Percentiles rank a stretch among this genome's conserved stretches.
Conservation (phyloP, 169 alveolate species). For the Neospora caninum region DNA sequence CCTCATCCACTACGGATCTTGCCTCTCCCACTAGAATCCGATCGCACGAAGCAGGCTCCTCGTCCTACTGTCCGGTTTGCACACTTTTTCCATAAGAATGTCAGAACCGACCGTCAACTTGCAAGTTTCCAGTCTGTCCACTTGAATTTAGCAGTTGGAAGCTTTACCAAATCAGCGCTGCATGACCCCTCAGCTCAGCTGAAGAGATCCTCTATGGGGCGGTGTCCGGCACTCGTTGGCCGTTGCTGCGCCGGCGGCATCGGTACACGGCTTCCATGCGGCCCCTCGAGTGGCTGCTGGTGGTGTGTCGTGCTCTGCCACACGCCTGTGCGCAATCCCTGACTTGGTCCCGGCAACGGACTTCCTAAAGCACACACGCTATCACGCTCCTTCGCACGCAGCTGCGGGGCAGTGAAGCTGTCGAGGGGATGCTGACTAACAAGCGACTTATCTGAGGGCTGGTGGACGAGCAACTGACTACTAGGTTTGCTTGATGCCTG, state of each 20-base stretch:
- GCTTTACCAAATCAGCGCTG: neutral
- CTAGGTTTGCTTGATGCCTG: neutral
- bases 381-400: neutral
- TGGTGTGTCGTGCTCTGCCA: neutral
- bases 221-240: neutral
- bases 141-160: neutral
- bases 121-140: no score
- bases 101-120: no score
- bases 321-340: neutral
- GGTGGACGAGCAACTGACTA: neutral
- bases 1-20: no score
- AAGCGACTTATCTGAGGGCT: neutral
- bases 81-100: no score
- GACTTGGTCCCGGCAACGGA: neutral
- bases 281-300: neutral
- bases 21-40: no score
- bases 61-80: no score
- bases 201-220: conserved; percentile 21
- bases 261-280: neutral
- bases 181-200: neutral
- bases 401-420: neutral
- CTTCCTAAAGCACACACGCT: neutral
- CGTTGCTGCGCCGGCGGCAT: neutral
- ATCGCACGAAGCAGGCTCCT: no score
- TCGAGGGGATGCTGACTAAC: neutral